Conservation (phyloP, 2,329 filamentous ascomycete genomes). For the Ceratocystis papillata region DNA sequence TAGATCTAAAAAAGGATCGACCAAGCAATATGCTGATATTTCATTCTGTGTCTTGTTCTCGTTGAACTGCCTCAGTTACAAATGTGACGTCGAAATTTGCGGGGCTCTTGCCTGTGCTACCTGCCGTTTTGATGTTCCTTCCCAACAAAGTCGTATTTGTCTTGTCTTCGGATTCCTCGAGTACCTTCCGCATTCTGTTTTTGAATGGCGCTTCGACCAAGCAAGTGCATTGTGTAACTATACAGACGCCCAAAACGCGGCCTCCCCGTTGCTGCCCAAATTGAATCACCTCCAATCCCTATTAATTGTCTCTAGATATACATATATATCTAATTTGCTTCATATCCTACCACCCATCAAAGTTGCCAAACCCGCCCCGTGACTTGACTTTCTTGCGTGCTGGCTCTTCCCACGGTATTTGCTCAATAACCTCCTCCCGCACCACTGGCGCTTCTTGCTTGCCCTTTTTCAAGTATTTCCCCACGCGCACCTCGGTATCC, state of each 20-base stretch:
- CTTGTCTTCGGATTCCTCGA: not conserved
- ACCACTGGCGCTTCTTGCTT: constrained; percentile 25
- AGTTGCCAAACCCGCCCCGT: constrained; percentile 76
- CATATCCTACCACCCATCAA: constrained; percentile 66
- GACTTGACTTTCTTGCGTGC: constrained; percentile 69
- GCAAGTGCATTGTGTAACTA: not conserved
- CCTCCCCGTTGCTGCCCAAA: no score
- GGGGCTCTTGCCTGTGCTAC: not conserved
- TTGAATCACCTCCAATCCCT: not conserved
- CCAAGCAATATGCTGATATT: no score
- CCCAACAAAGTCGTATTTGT: constrained; percentile 18
- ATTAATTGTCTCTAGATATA: not conserved
- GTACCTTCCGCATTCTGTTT: not conserved
- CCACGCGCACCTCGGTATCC: constrained; percentile 42
- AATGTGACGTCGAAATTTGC: not conserved
- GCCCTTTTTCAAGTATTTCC: constrained; percentile 63
- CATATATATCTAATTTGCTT: no score
- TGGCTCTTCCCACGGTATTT: constrained; percentile 58
- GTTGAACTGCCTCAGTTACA: not conserved
- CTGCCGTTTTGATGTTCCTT: constrained; percentile 11
- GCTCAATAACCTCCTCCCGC: constrained; percentile 51
- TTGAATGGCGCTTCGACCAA: not conserved
- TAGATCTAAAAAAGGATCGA: no score
- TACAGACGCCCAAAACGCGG: not conserved
- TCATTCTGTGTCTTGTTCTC: no score